Evolutionary conservation across 1,284 basidiomycete species (phyloP), one percentile per base, ranked within the genome.

Genomic region (Boletus austroedulis): DNA sequence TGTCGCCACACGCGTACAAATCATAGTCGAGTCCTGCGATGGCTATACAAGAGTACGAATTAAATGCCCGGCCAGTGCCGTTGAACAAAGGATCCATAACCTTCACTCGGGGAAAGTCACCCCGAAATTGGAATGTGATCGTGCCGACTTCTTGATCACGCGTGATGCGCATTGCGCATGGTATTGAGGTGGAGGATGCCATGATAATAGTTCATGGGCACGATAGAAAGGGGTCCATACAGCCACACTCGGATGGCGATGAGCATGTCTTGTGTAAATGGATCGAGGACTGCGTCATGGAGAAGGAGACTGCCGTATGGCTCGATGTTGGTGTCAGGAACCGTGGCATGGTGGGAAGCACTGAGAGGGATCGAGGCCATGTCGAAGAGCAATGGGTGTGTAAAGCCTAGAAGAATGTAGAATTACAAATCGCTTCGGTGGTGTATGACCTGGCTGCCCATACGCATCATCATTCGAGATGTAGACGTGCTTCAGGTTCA

Each of bases 11-110:
- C 2, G 41, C 26, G 31, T 23, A 50, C 2, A 66, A 24, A 41
- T 65, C 53, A 28, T 60, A 66, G 47, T 69, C 63, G n/a, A 69
- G 23, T 24, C 29, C 58, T 15, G 56, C 29, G 17, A 67, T 12
- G 19, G 31, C 36, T 11, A 47, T n/a, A 23, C 14, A 11, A 4
- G 31, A 21, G 6, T 44, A 6, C 7, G 45, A 36, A 26, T 64
- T 57, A 53, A 66, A 64, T 8, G 19, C 50, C 19, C 64, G 53
- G 1, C 64, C 62, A 15, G 32, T 29, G 0, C 64, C 66, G 11
- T 68, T 55, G 44, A 66, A 58, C 6, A 64, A 62, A 6, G 62
- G 62, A 19, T 52, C 54, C 31, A 29, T 28, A 32, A 64, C 56
- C 14, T 55, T 24, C 1, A 28, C 32, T 9, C 10, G 19, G 26